phyloP scores from a whole-genome alignment of 352 stramenopile genomes.

The Blastocystis sp. region DNA sequence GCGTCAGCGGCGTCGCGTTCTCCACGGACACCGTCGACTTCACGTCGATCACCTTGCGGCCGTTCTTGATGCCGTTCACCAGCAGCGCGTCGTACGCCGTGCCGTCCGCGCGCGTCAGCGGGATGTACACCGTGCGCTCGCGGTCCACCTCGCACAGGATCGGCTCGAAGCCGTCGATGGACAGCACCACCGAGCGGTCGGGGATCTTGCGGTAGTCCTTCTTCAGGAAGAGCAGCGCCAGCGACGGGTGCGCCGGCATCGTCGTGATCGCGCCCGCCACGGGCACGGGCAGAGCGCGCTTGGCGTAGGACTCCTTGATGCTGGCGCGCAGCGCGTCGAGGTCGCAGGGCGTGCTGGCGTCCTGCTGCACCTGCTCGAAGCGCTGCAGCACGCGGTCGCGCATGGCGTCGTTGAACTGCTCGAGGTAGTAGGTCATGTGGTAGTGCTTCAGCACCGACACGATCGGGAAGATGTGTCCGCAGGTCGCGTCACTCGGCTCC shows the following conservation, averaged over 20 bases:
- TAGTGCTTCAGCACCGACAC: conserved; percentile 7
- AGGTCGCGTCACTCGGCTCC: conserved; percentile 16
- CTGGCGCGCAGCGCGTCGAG: background rate
- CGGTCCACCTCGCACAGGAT: conserved; percentile 48
- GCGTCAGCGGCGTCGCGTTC: background rate
- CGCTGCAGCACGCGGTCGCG: background rate
- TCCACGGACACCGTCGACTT: conserved; percentile 12
- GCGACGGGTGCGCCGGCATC: conserved; percentile 61
- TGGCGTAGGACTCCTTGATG: conserved; percentile 11
- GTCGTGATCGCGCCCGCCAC: background rate
- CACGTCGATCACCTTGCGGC: conserved; percentile 56
- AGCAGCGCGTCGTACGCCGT: background rate
- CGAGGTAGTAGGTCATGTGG: background rate
- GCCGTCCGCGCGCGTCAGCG: background rate
- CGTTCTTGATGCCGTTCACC: conserved; percentile 24
- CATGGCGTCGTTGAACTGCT: conserved; percentile 22
- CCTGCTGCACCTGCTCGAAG: background rate
- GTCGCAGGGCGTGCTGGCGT: background rate
- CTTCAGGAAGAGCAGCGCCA: conserved; percentile 63
- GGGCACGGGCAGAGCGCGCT: background rate
- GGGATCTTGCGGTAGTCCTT: conserved; percentile 61
- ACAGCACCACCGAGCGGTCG: conserved; percentile 14
- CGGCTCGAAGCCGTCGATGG: conserved; percentile 33
- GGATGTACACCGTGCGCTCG: conserved; percentile 46
- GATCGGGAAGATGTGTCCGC: conserved; percentile 63